These are phyloP conservation scores for Lumnitzera racemosa DNA, from an alignment of 345 rosid species.

Conservation along the genomic window DNA sequence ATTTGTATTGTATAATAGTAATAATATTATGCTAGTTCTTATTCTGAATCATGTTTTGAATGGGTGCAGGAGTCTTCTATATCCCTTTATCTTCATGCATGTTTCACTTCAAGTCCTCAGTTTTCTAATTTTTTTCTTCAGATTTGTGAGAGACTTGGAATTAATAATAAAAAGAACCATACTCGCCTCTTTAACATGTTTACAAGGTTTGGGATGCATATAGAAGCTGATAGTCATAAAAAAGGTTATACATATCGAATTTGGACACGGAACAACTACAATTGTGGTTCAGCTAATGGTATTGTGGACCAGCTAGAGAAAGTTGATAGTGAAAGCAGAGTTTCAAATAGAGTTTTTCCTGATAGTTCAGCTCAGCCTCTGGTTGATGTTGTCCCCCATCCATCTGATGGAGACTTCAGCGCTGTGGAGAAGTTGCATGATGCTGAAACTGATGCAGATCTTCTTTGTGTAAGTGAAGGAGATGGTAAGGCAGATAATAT, in stretches of 20 bases:
- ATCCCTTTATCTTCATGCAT: too few species aligned
- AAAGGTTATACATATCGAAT: constrained; percentile 62
- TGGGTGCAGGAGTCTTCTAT: too few species aligned
- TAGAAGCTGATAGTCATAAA: constrained; percentile 58
- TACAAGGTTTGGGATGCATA: constrained; percentile 66
- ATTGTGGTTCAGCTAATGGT: constrained; percentile 34
- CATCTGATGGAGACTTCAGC: constrained; percentile 29
- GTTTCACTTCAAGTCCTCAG: neutral
- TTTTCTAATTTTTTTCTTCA: constrained; percentile 20
- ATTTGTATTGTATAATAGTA: too few species aligned
- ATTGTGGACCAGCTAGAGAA: constrained; percentile 26
- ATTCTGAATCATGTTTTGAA: too few species aligned
- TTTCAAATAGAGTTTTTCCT: constrained; percentile 20
- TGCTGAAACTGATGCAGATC: constrained; percentile 28
- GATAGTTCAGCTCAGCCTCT: constrained; percentile 24
- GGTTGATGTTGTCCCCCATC: constrained; percentile 26
- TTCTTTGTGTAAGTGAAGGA: constrained; percentile 22
- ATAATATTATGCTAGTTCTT: too few species aligned
- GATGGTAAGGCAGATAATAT: constrained; percentile 20
- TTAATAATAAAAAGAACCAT: constrained; percentile 75
- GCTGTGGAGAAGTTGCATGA: constrained; percentile 26
- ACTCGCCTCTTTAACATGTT: constrained; percentile 57
- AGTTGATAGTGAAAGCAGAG: constrained; percentile 20
- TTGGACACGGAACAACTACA: constrained; percentile 58
- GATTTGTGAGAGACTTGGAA: constrained; percentile 76